phyloP scores from a whole-genome alignment of 2,329 filamentous ascomycete species.

The Thermothelomyces thermophilus region DNA sequence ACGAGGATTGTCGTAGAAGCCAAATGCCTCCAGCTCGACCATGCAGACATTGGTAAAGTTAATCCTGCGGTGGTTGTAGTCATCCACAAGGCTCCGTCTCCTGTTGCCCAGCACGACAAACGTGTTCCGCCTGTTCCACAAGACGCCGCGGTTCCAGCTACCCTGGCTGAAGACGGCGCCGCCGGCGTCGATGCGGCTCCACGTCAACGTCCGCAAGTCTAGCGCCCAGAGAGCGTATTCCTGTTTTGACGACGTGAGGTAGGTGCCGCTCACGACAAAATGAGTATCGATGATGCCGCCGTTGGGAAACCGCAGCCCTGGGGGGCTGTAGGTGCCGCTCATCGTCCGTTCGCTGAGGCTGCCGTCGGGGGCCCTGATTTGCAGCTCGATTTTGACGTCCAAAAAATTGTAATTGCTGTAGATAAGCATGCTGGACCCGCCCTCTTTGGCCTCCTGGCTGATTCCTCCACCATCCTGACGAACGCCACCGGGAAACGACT shows the following conservation, averaged over 20 bases:
- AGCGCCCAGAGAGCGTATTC: constrained; percentile 97
- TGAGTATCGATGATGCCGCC: constrained; percentile 92
- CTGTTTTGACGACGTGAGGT: constrained; percentile 94
- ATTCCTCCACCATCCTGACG: constrained; percentile 40
- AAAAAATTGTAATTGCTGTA: constrained; percentile 99
- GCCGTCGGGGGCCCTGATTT: constrained; percentile 79
- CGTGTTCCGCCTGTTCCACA: constrained; percentile 89
- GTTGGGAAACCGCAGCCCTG: constrained; percentile 90
- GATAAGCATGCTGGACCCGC: constrained; percentile 76
- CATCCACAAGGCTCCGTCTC: constrained; percentile 87
- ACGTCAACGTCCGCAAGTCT: constrained; percentile 79
- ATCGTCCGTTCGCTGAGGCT: constrained; percentile 81
- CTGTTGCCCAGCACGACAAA: constrained; percentile 95
- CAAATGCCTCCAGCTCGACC: constrained; percentile 95
- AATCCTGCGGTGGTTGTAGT: constrained; percentile 95
- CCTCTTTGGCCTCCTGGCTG: constrained; percentile 49
- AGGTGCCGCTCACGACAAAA: constrained; percentile 95
- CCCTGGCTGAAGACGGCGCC: constrained; percentile 92
- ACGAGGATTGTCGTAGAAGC: constrained; percentile 91
- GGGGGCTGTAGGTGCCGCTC: constrained; percentile 79
- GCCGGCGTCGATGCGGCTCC: constrained; percentile 93
- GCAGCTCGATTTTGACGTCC: constrained; percentile 91
- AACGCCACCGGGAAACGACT: constrained; percentile 39
- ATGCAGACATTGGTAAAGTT: constrained; percentile 97
- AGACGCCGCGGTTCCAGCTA: constrained; percentile 91